phyloP scores from a whole-genome alignment of 2,329 filamentous ascomycete genomes.

The Sarocladium strictum region DNA sequence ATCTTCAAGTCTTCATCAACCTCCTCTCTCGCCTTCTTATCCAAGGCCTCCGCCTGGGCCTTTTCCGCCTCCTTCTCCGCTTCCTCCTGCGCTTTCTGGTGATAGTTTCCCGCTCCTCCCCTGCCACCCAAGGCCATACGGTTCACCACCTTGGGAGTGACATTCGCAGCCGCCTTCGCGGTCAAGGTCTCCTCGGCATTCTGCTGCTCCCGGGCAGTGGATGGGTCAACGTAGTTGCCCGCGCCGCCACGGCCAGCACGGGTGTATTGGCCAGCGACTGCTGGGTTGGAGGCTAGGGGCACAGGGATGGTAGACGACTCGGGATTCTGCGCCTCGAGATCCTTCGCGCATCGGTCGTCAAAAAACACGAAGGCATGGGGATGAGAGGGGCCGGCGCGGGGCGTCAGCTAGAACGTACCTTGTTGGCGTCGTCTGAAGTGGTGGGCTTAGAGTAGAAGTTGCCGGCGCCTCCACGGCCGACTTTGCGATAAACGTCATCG shows the following conservation, averaged over 20 bases:
- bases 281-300: neutral
- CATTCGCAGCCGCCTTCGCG: conserved; percentile 27
- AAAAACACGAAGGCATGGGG: no score
- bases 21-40: conserved; percentile 35
- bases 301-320: neutral
- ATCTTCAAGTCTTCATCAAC: conserved; percentile 42
- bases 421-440: conserved; percentile 34
- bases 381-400: no score
- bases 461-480: conserved; percentile 58
- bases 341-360: no score
- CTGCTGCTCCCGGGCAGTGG: conserved; percentile 26
- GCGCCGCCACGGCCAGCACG: conserved; percentile 54
- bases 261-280: neutral
- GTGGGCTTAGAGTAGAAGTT: conserved; percentile 51
- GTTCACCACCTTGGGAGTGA: conserved; percentile 14
- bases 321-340: conserved; percentile 26
- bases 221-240: conserved; percentile 48
- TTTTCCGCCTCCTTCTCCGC: conserved; percentile 14
- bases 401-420: conserved; percentile 18
- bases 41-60: conserved; percentile 31
- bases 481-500: conserved; percentile 40
- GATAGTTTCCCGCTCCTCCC: conserved; percentile 3
- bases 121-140: conserved; percentile 13
- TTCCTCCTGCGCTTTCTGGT: conserved; percentile 15
- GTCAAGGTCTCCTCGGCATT: conserved; percentile 27